Evolutionary conservation across 768 basidiomycete species (phyloP).

Genomic region (Termitomyces sp.): DNA sequence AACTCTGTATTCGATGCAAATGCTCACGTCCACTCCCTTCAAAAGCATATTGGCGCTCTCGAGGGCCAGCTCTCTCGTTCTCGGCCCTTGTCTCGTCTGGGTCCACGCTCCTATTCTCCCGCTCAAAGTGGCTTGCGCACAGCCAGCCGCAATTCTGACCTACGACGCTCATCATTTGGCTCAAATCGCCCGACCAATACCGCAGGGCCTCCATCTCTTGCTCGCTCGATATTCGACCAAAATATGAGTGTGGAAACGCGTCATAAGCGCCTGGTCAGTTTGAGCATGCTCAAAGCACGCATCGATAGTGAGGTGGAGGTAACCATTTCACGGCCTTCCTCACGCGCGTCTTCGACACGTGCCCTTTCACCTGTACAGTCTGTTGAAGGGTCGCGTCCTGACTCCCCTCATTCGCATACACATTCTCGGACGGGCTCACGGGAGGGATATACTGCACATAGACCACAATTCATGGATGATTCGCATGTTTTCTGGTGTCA

Average conservation of each 20-base stretch:
- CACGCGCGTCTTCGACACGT: conserved; percentile 26
- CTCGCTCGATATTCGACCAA: conserved; percentile 62
- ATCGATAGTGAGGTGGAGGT: conserved; percentile 74
- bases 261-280: conserved; percentile 78
- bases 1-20: conserved; percentile 69
- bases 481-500: conserved; percentile 89
- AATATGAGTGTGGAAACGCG: conserved; percentile 68
- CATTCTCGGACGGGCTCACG: conserved; percentile 15
- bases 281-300: conserved; percentile 87
- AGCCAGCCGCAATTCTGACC: conserved; percentile 33
- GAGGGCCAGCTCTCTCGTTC: conserved; percentile 60
- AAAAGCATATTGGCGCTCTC: conserved; percentile 58
- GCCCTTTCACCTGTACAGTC: conserved; percentile 52
- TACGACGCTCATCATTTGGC: conserved; percentile 31
- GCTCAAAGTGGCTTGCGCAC: conserved; percentile 36
- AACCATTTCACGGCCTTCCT: conserved; percentile 36
- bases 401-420: conserved; percentile 17
- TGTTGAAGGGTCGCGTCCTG: conserved; percentile 21
- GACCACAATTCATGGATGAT: conserved; percentile 81
- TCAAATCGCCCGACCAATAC: conserved; percentile 31
- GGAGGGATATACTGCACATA: conserved; percentile 22
- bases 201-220: conserved; percentile 30
- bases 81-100: conserved; percentile 36
- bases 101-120: conserved; percentile 43
- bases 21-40: conserved; percentile 56